These are phyloP conservation scores for Durusdinium trenchii DNA, from an alignment of 73 alveolate species.

Conservation along the genomic window DNA sequence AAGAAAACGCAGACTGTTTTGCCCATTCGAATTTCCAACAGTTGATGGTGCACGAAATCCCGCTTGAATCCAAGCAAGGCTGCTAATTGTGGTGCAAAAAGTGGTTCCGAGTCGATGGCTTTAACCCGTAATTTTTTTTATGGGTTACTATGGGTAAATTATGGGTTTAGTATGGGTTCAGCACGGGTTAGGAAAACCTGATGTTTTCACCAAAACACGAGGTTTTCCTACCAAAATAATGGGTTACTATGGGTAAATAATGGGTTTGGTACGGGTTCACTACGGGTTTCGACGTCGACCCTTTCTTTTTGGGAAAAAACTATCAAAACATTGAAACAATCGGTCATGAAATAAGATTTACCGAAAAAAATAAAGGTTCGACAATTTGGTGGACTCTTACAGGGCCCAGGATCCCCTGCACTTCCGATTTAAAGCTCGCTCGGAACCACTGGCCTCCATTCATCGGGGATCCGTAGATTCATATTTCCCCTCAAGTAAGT, in stretches of 20 bases:
- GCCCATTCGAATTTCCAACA: not conserved
- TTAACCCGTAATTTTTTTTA: not conserved
- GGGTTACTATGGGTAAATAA: conserved; percentile 15
- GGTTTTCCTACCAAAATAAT: not conserved
- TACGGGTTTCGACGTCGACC: not conserved
- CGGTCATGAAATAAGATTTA: not conserved
- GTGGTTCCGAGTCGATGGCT: not conserved
- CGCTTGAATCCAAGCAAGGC: not conserved
- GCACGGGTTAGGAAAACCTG: conserved; percentile 48
- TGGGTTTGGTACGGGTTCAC: conserved; percentile 17
- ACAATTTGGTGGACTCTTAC: too few species aligned
- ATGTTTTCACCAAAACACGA: not conserved
- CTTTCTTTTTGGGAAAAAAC: not conserved
- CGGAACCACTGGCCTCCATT: not conserved
- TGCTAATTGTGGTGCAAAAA: not conserved
- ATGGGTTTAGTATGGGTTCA: conserved; percentile 38
- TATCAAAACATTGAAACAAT: not conserved
- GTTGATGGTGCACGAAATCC: not conserved
- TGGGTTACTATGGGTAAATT: not conserved
- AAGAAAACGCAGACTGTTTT: not conserved
- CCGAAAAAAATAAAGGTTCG: too few species aligned
- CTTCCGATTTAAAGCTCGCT: too few species aligned
- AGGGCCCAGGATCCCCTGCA: too few species aligned
- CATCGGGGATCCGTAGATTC: not conserved
- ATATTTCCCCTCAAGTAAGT: not conserved